These are phyloP conservation scores for Colletotrichum sp. DNA, from an alignment of 2,329 filamentous ascomycete species.

Conservation along the genomic window DNA sequence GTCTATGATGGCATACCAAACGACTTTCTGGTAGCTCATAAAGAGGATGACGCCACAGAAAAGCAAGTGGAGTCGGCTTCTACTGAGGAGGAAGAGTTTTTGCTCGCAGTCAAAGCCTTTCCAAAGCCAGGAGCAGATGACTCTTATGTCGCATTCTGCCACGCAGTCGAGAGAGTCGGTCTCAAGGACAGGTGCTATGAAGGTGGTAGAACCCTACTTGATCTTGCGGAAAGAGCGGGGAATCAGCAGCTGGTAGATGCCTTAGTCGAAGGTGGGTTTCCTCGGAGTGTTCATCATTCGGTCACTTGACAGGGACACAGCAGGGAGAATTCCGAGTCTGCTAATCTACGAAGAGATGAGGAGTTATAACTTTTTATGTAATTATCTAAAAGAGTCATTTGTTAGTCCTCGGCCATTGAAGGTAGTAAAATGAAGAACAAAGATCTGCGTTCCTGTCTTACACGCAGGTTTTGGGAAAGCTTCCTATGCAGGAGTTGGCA, in stretches of 20 bases:
- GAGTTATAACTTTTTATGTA: too few species aligned
- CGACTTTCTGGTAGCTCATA: neutral
- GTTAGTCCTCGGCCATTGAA: too few species aligned
- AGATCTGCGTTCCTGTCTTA: neutral
- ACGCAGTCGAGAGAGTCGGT: neutral
- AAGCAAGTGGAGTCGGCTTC: neutral
- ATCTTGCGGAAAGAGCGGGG: neutral
- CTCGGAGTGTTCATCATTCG: too few species aligned
- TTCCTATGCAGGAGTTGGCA: neutral
- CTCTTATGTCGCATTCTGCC: neutral
- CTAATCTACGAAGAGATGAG: fast-evolving
- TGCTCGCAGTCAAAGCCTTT: neutral
- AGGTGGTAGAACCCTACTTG: neutral
- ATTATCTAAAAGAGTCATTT: too few species aligned
- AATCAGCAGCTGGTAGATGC: neutral
- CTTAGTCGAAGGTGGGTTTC: neutral
- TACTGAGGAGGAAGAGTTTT: neutral
- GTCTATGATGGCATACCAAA: neutral
- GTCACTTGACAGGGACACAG: too few species aligned
- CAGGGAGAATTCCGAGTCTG: neutral
- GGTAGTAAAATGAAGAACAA: too few species aligned
- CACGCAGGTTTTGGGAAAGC: fast-evolving
- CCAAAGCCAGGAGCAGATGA: neutral
- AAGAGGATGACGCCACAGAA: neutral
- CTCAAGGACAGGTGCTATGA: neutral